Percentiles rank a stretch among this genome's conserved stretches.
Conservation (phyloP, 805 yeast genomes). For the Saturnispora galanensis region DNA sequence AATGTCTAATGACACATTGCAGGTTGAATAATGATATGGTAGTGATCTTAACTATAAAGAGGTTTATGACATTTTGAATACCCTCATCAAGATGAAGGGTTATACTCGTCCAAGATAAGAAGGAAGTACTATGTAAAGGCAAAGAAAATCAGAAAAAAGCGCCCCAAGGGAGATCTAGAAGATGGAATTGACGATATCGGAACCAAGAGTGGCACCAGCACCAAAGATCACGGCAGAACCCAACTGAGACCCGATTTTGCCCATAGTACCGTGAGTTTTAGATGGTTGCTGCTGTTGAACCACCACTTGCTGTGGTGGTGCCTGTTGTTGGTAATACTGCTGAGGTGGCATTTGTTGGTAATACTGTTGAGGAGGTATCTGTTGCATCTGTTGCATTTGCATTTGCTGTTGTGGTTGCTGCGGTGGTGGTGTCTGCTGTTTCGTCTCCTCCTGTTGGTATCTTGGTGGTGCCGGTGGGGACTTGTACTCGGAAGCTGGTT, state of each 20-base stretch:
- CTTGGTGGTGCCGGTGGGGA: constrained; percentile 6
- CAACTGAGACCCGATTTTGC: constrained; percentile 72
- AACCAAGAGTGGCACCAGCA: constrained; percentile 94
- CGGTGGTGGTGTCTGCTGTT: constrained; percentile 15
- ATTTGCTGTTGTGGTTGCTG: constrained; percentile 4
- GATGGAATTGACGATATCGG: constrained; percentile 58
- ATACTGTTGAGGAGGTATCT: constrained; percentile 9
- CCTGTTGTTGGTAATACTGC: constrained; percentile 6
- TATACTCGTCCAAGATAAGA: not conserved
- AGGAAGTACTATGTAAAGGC: not conserved
- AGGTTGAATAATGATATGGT: no score
- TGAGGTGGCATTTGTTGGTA: constrained; percentile 9
- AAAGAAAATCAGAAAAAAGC: not conserved
- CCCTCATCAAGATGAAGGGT: no score
- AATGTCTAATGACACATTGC: no score
- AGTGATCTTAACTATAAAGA: no score
- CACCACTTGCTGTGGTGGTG: constrained; percentile 10
- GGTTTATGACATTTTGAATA: no score
- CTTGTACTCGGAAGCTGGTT: constrained; percentile 20
- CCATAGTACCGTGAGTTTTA: constrained; percentile 15
- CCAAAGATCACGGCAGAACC: constrained; percentile 97
- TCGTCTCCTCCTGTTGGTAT: constrained; percentile 10
- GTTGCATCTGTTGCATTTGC: constrained; percentile 5
- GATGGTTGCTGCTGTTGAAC: constrained; percentile 13
- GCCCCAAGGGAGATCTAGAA: constrained; percentile 8